These are phyloP conservation scores for Colletotrichum sp. DNA, from an alignment of 2,329 filamentous ascomycete genomes.

Conservation along the genomic window DNA sequence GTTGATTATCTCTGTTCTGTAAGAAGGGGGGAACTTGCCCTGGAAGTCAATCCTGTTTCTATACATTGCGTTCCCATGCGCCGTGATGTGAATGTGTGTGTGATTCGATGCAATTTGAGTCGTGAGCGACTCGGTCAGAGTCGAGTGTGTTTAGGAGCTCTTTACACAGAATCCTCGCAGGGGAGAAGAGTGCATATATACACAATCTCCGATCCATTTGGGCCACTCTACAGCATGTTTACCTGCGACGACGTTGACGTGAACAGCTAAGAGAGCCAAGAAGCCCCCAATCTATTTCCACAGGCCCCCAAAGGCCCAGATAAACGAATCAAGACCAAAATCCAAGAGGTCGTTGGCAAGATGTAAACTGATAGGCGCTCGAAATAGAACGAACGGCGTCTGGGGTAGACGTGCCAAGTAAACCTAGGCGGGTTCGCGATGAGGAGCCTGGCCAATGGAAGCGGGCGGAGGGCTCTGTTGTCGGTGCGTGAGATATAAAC, in stretches of 20 bases:
- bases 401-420: background rate
- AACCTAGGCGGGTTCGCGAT: background rate
- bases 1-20: conserved; percentile 17
- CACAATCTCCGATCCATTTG: background rate
- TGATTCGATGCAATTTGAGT: background rate
- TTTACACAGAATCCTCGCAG: background rate
- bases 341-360: background rate
- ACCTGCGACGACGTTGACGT: background rate
- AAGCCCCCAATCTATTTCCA: background rate
- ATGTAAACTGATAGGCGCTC: background rate
- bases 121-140: background rate
- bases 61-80: background rate
- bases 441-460: background rate
- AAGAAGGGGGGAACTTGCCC: background rate
- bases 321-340: background rate
- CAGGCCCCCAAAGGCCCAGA: background rate
- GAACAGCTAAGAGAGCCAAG: background rate
- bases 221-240: background rate
- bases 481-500: background rate
- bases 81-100: background rate
- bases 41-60: conserved; percentile 6
- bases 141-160: background rate
- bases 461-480: background rate
- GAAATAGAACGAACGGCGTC: background rate
- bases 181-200: conserved; percentile 7